A percentile compares a stretch with the other conserved stretches of the same genome.
These are phyloP conservation scores for Rhexocercosporidium sp. DNA, from an alignment of 2,329 filamentous ascomycete genomes.

Conservation along the genomic window DNA sequence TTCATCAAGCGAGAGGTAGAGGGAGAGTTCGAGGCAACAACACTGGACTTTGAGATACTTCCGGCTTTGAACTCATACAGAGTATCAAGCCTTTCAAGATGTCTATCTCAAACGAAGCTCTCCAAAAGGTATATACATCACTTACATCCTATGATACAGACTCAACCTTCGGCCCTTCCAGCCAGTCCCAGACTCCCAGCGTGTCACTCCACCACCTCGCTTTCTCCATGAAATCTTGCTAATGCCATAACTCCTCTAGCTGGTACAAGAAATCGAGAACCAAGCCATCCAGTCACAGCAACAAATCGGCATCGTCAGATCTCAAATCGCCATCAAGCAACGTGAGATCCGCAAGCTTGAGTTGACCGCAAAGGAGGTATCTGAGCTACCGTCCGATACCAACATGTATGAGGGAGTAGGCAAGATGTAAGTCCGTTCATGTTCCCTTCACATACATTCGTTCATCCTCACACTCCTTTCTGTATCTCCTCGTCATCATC, in stretches of 20 bases:
- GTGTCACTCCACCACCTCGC: background rate
- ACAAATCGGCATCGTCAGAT: slow-evolving; percentile 84
- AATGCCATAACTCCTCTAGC: slow-evolving; percentile 52
- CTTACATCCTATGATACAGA: background rate
- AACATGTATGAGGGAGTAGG: slow-evolving; percentile 93
- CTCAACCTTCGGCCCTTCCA: background rate
- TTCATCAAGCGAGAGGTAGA: background rate
- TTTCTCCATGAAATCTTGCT: background rate
- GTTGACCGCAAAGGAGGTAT: slow-evolving; percentile 83
- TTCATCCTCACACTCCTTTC: background rate
- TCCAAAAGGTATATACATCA: slow-evolving; percentile 75
- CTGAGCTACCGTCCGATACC: slow-evolving; percentile 74
- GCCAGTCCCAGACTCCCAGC: background rate
- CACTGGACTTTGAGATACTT: background rate
- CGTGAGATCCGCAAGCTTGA: slow-evolving; percentile 88
- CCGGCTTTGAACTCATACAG: background rate
- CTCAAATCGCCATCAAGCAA: slow-evolving; percentile 84
- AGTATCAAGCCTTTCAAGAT: slow-evolving; percentile 54
- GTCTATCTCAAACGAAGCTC: slow-evolving; percentile 92
- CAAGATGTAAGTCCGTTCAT: slow-evolving; percentile 75
- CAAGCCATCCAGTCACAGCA: slow-evolving; percentile 89
- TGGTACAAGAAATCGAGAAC: slow-evolving; percentile 91
- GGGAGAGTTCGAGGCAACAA: background rate
- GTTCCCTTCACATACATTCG: background rate
- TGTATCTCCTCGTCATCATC: background rate